Conservation (phyloP, 306 rosid species). For the Cucurbita argyrosperma region DNA sequence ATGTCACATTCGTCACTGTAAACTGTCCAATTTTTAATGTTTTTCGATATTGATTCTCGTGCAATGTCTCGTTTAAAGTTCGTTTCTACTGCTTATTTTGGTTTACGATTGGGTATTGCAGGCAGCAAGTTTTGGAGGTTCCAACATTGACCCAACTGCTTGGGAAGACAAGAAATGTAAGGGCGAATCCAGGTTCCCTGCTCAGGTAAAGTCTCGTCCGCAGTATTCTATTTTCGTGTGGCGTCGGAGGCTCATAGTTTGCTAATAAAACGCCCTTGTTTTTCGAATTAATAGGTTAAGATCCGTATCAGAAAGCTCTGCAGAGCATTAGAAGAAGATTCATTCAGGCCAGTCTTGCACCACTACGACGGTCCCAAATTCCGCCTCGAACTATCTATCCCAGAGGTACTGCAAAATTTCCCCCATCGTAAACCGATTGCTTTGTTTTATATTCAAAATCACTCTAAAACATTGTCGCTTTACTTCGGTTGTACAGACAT, state of each 20-base stretch:
- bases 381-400: slow-evolving; percentile 96
- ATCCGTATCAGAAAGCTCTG: slow-evolving; percentile 70
- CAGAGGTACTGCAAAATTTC: slow-evolving; percentile 42
- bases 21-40: not conserved
- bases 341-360: slow-evolving; percentile 96
- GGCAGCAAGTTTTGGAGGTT: slow-evolving; percentile 97
- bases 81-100: not conserved
- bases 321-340: slow-evolving; percentile 92
- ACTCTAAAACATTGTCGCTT: not conserved
- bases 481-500: slow-evolving; percentile 45
- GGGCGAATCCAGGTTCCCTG: slow-evolving; percentile 98
- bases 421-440: not conserved
- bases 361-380: slow-evolving; percentile 99
- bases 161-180: slow-evolving; percentile 99
- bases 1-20: not conserved
- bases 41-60: not conserved
- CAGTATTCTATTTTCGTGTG: not conserved
- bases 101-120: slow-evolving; percentile 18
- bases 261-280: not conserved
- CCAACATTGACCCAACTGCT: slow-evolving; percentile 98
- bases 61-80: not conserved
- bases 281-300: slow-evolving; percentile 36
- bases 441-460: too few relatives aligned
- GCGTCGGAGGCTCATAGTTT: not conserved
- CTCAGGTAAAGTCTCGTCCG: slow-evolving; percentile 51